These are phyloP conservation scores for Zymoseptoria ardabiliae DNA, from an alignment of 2,329 filamentous ascomycete species.

Conservation along the genomic window DNA sequence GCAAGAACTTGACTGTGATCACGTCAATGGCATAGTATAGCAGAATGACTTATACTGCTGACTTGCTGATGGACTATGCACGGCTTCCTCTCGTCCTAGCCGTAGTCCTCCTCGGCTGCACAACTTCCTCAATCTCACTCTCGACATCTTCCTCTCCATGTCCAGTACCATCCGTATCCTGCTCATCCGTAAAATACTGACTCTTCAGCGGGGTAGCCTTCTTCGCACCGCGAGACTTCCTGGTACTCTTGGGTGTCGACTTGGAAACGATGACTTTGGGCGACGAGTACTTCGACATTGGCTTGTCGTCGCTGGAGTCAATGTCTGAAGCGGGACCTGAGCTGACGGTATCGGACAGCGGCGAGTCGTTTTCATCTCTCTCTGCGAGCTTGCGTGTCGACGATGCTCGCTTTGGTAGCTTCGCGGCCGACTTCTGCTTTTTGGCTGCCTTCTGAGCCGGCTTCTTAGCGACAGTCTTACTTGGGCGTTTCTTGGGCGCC, in stretches of 20 bases:
- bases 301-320: neutral
- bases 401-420: conserved; percentile 3
- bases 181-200: conserved; percentile 20
- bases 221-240: conserved; percentile 9
- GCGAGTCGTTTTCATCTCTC: conserved; percentile 4
- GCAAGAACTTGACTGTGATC: neutral
- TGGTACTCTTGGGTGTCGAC: neutral
- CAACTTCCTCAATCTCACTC: conserved; percentile 23
- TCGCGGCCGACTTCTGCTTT: conserved; percentile 2
- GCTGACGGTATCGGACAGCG: conserved; percentile 1
- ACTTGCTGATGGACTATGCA: too few species aligned
- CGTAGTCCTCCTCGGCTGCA: conserved; percentile 25
- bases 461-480: conserved; percentile 1
- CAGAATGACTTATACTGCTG: too few species aligned
- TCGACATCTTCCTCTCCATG: conserved; percentile 12
- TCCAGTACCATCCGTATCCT: conserved; percentile 4
- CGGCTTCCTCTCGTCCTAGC: conserved; percentile 23
- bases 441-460: conserved; percentile 2
- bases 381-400: neutral
- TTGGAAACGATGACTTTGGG: conserved; percentile 22
- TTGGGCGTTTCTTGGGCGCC: neutral
- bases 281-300: conserved; percentile 8
- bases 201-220: conserved; percentile 25
- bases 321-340: neutral
- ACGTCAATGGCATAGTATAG: too few species aligned